Evolutionary conservation across 2,329 filamentous ascomycete genomes (phyloP).

Genomic region (Penicillium polonicum): DNA sequence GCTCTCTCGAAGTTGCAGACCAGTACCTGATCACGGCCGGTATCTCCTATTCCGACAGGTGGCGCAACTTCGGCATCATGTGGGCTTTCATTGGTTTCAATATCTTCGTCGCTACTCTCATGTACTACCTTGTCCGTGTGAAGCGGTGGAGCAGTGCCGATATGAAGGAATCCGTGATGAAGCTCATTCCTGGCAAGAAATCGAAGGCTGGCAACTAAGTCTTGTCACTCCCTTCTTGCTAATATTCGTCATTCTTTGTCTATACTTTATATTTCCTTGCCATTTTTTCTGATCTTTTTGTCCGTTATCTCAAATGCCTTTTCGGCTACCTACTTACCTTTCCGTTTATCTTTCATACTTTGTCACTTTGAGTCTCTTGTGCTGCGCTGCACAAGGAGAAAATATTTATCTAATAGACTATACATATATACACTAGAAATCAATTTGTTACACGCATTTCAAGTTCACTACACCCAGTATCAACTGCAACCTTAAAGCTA

Average conservation of each 20-base stretch:
- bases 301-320: neutral
- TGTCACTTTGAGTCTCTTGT: neutral
- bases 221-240: neutral
- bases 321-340: neutral
- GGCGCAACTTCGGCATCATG: slow-evolving; percentile 67
- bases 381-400: neutral
- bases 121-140: slow-evolving; percentile 41
- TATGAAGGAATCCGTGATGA: slow-evolving; percentile 16
- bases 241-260: neutral
- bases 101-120: slow-evolving; percentile 50
- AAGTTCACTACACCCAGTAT: neutral
- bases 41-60: slow-evolving; percentile 57
- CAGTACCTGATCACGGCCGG: slow-evolving; percentile 44
- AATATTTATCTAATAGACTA: neutral
- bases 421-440: too few species aligned
- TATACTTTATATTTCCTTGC: neutral
- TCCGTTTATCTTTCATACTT: neutral
- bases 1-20: slow-evolving; percentile 36
- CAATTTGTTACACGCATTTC: neutral
- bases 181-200: slow-evolving; percentile 15
- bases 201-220: slow-evolving; percentile 10
- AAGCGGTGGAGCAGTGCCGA: slow-evolving; percentile 24
- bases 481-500: neutral
- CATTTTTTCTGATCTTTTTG: neutral
- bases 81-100: slow-evolving; percentile 61